These are phyloP conservation scores for Chlamydomonas sp. DNA, from an alignment of 139 green algal genomes.

Conservation along the genomic window DNA sequence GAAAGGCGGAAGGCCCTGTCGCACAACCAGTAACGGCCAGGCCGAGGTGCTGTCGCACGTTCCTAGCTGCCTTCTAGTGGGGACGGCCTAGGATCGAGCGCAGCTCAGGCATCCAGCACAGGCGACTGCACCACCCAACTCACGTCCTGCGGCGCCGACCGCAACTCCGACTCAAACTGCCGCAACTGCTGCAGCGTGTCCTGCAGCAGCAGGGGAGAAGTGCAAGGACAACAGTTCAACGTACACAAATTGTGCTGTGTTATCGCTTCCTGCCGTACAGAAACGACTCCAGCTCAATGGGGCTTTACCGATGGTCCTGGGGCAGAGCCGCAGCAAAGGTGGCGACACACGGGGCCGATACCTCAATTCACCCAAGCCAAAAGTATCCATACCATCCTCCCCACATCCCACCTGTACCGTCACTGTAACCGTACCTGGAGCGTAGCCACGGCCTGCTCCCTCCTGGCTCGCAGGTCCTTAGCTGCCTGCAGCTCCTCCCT, in stretches of 20 bases:
- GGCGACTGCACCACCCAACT: background rate
- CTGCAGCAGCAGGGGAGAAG: background rate
- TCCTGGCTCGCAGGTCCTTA: background rate
- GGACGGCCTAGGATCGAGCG: background rate
- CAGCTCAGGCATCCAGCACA: background rate
- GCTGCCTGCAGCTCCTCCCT: background rate
- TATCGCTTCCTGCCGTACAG: background rate
- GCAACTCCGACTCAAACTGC: conserved; percentile 16
- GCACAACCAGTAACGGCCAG: background rate
- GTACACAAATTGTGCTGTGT: too few species aligned
- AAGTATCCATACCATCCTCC: too few species aligned
- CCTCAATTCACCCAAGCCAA: too few species aligned
- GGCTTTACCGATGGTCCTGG: too few species aligned
- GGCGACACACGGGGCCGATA: too few species aligned
- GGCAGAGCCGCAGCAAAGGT: too few species aligned
- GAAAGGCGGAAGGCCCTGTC: background rate
- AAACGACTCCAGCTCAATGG: background rate
- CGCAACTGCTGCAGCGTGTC: background rate
- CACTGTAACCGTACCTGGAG: background rate
- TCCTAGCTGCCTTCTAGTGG: background rate
- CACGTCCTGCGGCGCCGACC: background rate
- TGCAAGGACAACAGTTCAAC: background rate
- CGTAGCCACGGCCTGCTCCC: background rate
- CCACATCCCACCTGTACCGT: background rate
- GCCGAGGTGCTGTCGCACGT: background rate